Base-by-base conservation (phyloP, 208 protist species). In the Spongospora subterranea region DNA sequence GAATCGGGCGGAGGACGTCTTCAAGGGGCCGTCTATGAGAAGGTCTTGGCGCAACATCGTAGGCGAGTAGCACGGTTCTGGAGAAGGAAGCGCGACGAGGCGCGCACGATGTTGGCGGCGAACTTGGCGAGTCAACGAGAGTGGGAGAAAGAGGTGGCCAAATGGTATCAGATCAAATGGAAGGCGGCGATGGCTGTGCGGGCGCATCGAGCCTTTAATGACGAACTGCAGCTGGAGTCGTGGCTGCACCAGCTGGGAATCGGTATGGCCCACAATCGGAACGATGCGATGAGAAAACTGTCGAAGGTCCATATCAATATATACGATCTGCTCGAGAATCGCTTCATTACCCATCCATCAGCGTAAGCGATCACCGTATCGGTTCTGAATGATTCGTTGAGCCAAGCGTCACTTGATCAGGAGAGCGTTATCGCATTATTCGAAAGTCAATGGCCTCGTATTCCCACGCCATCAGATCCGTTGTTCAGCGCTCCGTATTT, bases 311-410 rank as follows among this genome's bases (percentile, higher is more conserved):
- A 82, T n/a, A 43, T 82, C n/a, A 82, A 82, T n/a, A 6, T 82
- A 6, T 82, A 39, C 71, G 71, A 82, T 82, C 71, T 82, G 71
- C 71, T 82, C 71, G 71, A 82, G n/a, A 82, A 82, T n/a, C 71
- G 71, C 11, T 82, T 82, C 71, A 82, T 82, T n/a, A 35, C n/a
- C 17, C 71, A 82, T 43, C 35, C 11, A n/a, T 39, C 71, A 43
- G n/a, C 17, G 71, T 60, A 24, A 24, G 50, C 50, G 24, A 24
- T 60, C 50, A 29, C 50, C 6, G 24, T n/a, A n/a, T n/a, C n/a
- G n/a, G n/a, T n/a, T 29, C 50, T 60, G 6, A 60, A 60, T 60
- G 50, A 60, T 29, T 6, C 6, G 50, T 60, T 60, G 50, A 60
- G 50, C 24, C 24, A 60, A 60, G 6, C 24, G 50, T 24, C 6